Base-by-base conservation (phyloP, 306 rosid species). In the Trichosanthes truncata region DNA sequence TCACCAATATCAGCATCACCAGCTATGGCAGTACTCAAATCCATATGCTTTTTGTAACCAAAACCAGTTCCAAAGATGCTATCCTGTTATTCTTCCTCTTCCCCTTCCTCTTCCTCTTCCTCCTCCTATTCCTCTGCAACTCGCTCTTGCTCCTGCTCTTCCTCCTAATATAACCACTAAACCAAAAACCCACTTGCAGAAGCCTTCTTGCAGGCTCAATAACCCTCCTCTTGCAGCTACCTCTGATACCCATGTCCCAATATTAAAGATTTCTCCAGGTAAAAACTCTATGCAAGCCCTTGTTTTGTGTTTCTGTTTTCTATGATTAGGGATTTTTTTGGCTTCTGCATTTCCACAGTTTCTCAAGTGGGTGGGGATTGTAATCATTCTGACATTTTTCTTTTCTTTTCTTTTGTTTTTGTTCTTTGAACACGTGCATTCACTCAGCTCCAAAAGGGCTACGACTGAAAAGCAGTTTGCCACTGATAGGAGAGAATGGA, bases 31-130 rank as follows among this genome's bases (percentile, higher is more conserved):
- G 17, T 84, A 86, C 82, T 81, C 93, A 73, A 84, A 78, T 76
- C 96, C 86, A 38, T 82, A 88, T 79, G 87, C 87, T 6, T 88
- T 89, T 83, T 82, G 29, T 77, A 87, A 82, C 85, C 93, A 90
- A 77, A 86, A 91, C 79, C 88, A 85, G 45, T 85, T 78, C 78
- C 93, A 87, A 75, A 87, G 92, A 78, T 91, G 86, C 69, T 89
- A 83, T 84, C 97, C 93, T 11, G 88, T 97, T 85, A 89, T 92
- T 84, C 97, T 92, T 84, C 98, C 98, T 52, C 87, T 90, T 17
- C 98, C 97, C 67, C 87, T 92, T 60, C 91, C 96, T 79, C 92
- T 91, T 84, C 97, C 98, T 57, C 87, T 89, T 25, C 98, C 97
- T 88, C 87, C 92, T 72, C 92, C 89, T 55, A 79, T 90, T 31